phyloP scores from a whole-genome alignment of 2,329 filamentous ascomycete genomes.

The Cryphonectria japonica region DNA sequence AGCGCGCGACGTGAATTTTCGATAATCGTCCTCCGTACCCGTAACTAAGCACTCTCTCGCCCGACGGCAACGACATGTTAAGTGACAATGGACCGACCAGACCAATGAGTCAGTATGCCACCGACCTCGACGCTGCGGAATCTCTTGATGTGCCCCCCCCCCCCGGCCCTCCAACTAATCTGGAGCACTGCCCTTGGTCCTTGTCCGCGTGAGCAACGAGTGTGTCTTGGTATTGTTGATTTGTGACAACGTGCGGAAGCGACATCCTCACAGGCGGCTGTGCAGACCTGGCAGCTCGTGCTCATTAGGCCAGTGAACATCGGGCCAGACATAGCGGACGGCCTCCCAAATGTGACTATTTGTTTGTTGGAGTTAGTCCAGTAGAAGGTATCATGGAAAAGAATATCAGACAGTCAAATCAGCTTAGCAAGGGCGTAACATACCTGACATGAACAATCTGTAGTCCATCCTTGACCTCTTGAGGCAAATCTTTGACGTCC shows the following conservation, averaged over 20 bases:
- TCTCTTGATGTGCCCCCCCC: background rate
- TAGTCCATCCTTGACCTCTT: slow-evolving; percentile 84
- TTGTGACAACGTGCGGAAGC: slow-evolving; percentile 18
- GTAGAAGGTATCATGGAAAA: slow-evolving; percentile 29
- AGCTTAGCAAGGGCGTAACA: slow-evolving; percentile 43
- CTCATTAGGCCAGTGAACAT: slow-evolving; percentile 79
- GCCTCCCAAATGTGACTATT: slow-evolving; percentile 90
- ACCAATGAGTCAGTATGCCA: slow-evolving; percentile 15
- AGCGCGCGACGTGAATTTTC: slow-evolving; percentile 28
- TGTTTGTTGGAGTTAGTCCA: slow-evolving; percentile 30
- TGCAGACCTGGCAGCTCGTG: slow-evolving; percentile 69
- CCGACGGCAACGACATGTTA: slow-evolving; percentile 17
- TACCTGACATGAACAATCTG: slow-evolving; percentile 90
- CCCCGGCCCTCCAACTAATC: too few relatives aligned
- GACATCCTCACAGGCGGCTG: slow-evolving; percentile 68
- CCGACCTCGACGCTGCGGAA: slow-evolving; percentile 17
- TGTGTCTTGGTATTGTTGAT: slow-evolving; percentile 26
- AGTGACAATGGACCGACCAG: slow-evolving; percentile 1
- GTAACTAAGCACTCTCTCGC: background rate
- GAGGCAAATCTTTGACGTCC: slow-evolving; percentile 86
- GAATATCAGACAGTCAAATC: slow-evolving; percentile 20
- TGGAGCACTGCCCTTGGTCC: background rate
- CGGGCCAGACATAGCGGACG: slow-evolving; percentile 88
- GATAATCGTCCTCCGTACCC: slow-evolving; percentile 25
- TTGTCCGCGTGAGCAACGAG: slow-evolving; percentile 22